Percentiles rank a stretch among this genome's conserved stretches.
These are phyloP conservation scores for Vavraia culicis DNA, from an alignment of 371 early-diverging fungal genomes.

Conservation along the genomic window DNA sequence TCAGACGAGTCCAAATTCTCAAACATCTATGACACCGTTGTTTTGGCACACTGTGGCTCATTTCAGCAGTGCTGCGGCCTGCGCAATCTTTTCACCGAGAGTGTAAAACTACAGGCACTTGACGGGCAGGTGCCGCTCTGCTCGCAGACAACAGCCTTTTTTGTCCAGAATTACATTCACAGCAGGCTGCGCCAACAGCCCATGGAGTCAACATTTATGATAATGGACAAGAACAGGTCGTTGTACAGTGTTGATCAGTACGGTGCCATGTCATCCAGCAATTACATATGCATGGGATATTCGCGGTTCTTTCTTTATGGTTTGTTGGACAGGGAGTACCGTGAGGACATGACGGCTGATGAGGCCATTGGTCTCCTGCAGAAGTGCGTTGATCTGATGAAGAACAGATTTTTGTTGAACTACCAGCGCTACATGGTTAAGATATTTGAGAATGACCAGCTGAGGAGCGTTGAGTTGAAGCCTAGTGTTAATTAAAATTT, in stretches of 20 bases:
- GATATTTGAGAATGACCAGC: constrained; percentile 10
- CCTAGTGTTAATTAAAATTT: too few species aligned
- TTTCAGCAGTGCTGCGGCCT: constrained; percentile 19
- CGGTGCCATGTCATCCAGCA: constrained; percentile 11
- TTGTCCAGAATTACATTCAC: constrained; percentile 15
- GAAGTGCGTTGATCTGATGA: constrained; percentile 20
- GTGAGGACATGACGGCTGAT: constrained; percentile 8
- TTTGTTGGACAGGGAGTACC: constrained; percentile 20
- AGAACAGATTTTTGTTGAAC: constrained; percentile 13
- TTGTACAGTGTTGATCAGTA: constrained; percentile 19
- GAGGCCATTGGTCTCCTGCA: constrained; percentile 7
- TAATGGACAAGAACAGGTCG: constrained; percentile 4
- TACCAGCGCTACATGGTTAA: constrained; percentile 8
- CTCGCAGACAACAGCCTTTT: constrained; percentile 8
- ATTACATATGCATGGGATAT: constrained; percentile 9
- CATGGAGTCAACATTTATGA: neutral
- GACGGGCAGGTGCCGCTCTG: constrained; percentile 2
- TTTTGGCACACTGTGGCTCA: constrained; percentile 7
- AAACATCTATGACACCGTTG: constrained; percentile 1
- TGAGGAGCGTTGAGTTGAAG: too few species aligned
- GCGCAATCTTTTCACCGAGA: constrained; percentile 5
- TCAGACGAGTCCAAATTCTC: constrained; percentile 13
- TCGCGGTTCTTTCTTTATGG: constrained; percentile 23
- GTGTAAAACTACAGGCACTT: constrained; percentile 1
- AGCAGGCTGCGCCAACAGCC: constrained; percentile 3